phyloP scores from a whole-genome alignment of 164 flowering plant species.

The Magnolia officinalis region DNA sequence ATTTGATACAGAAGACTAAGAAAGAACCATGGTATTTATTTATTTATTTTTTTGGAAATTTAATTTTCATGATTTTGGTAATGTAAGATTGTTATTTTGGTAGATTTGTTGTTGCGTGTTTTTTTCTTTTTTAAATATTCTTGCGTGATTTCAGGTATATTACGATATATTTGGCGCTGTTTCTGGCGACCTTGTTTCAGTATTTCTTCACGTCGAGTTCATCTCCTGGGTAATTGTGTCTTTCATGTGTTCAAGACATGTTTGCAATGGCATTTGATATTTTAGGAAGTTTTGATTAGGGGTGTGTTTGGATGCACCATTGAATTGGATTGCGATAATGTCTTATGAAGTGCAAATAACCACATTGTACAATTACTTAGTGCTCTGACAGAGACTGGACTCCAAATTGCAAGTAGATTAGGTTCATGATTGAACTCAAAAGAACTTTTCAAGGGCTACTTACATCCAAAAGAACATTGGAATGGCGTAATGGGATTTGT shows the following conservation, averaged over 20 bases:
- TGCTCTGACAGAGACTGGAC: background rate
- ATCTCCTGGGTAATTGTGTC: conserved; percentile 85
- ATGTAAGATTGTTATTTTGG: background rate
- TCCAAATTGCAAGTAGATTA: background rate
- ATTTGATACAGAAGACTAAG: conserved; percentile 51
- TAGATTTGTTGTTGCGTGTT: background rate
- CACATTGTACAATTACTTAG: background rate
- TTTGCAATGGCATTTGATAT: background rate
- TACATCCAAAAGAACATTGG: too few species aligned
- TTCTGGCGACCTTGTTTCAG: conserved; percentile 66
- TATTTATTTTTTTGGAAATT: background rate
- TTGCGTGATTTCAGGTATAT: conserved; percentile 53
- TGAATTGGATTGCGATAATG: background rate
- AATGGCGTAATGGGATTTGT: too few species aligned
- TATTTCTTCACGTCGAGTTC: conserved; percentile 81
- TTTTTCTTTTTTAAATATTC: too few species aligned
- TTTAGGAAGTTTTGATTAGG: background rate
- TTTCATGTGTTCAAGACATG: background rate
- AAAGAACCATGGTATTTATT: conserved; percentile 61
- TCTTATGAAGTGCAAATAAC: too few species aligned
- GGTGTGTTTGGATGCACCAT: background rate
- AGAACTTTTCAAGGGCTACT: too few species aligned
- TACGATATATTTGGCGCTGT: conserved; percentile 53
- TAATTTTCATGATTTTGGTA: background rate
- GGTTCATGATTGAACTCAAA: too few species aligned